A percentile compares a stretch with the other conserved stretches of the same genome.
phyloP scores from a whole-genome alignment of 2,329 filamentous ascomycete species.

The Plectosphaerella plurivora region DNA sequence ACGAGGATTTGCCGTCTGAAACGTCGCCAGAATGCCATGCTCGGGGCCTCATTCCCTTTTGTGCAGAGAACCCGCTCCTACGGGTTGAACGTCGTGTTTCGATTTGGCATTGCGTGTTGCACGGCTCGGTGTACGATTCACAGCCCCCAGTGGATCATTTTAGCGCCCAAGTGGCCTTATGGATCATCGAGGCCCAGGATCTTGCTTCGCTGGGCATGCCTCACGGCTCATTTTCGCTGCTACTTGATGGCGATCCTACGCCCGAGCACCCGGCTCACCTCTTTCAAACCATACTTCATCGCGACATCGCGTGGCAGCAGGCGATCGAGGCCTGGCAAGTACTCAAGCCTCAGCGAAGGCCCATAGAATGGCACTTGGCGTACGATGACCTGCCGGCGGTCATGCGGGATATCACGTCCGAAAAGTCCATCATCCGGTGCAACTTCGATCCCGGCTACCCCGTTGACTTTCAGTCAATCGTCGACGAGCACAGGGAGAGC shows the following conservation, averaged over 20 bases:
- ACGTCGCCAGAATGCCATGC: background rate
- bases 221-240: background rate
- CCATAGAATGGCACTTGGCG: background rate
- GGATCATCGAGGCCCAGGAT: conserved; percentile 1
- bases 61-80: background rate
- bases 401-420: background rate
- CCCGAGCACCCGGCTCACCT: background rate
- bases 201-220: conserved; percentile 1
- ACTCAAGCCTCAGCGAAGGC: background rate
- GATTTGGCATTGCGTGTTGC: background rate
- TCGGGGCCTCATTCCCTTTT: conserved; percentile 2
- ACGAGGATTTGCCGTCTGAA: background rate
- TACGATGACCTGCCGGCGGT: background rate
- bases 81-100: conserved; percentile 1
- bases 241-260: background rate
- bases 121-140: no score
- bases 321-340: background rate
- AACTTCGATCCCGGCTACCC: conserved; percentile 4
- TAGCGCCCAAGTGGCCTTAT: background rate
- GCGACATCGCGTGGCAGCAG: conserved; percentile 1
- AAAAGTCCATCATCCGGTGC: background rate
- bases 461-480: background rate
- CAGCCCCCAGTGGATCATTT: background rate
- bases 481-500: background rate
- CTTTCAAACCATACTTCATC: background rate